These are phyloP conservation scores for Pneumocystis wakefieldiae DNA, from an alignment of 1,139 yeast genomes.

Conservation along the genomic window DNA sequence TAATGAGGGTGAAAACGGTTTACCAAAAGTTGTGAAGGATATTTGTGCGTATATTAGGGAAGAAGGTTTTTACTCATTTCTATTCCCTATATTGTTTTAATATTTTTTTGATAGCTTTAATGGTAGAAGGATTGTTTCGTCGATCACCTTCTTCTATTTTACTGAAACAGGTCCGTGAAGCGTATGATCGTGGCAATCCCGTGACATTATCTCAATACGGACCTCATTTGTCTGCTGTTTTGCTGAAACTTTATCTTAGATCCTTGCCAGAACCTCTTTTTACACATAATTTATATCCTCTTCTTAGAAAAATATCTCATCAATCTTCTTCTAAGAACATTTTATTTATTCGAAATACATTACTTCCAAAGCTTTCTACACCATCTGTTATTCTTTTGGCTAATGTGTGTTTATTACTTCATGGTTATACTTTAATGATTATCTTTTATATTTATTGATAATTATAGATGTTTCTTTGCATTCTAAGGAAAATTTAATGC, in stretches of 20 bases:
- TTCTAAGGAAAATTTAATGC: conserved; percentile 23
- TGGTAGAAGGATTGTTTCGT: conserved; percentile 21
- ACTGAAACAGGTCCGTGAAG: conserved; percentile 23
- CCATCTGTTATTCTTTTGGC: not conserved
- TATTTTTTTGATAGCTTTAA: conserved; percentile 9
- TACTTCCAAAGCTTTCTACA: conserved; percentile 1
- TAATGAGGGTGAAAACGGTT: conserved; percentile 16
- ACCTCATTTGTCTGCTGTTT: conserved; percentile 25
- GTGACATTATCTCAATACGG: conserved; percentile 22
- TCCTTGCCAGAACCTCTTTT: conserved; percentile 26
- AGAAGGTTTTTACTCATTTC: conserved; percentile 5
- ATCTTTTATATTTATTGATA: not conserved
- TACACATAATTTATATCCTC: conserved; percentile 12
- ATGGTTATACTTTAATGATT: not conserved
- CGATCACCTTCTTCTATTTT: conserved; percentile 17
- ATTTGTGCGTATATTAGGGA: conserved; percentile 16
- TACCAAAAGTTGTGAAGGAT: conserved; percentile 22
- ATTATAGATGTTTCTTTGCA: conserved; percentile 18
- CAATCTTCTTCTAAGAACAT: not conserved
- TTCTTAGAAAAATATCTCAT: not conserved
- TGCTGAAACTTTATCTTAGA: conserved; percentile 25
- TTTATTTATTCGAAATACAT: not conserved
- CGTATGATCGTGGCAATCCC: conserved; percentile 28
- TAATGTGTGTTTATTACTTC: not conserved
- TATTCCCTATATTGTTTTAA: conserved; percentile 6